Percentiles rank a stretch among this genome's conserved stretches.
phyloP scores from a whole-genome alignment of 352 stramenopile species.

The Thraustochytrium sp. region DNA sequence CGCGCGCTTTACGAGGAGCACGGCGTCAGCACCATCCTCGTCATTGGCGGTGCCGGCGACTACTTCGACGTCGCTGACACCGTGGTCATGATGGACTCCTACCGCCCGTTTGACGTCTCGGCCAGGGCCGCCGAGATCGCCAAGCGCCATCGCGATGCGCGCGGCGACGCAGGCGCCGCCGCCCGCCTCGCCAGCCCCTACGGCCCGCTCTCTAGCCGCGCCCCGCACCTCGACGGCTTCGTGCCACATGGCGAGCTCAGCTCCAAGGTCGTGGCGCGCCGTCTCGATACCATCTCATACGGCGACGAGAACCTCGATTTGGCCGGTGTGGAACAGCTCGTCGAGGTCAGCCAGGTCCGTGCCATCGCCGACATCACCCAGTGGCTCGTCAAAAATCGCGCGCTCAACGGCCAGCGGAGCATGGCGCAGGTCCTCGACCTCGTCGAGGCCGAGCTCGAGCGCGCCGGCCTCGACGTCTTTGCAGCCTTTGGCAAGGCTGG shows the following conservation, averaged over 20 bases:
- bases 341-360: constrained; percentile 74
- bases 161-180: background rate
- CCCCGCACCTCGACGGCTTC: constrained; percentile 55
- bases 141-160: constrained; percentile 51
- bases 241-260: constrained; percentile 44
- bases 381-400: constrained; percentile 55
- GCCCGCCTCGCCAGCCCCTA: constrained; percentile 56
- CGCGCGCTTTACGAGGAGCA: constrained; percentile 77
- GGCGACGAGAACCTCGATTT: constrained; percentile 78
- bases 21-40: constrained; percentile 83
- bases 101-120: constrained; percentile 83
- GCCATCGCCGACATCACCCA: constrained; percentile 67
- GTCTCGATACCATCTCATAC: constrained; percentile 69
- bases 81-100: constrained; percentile 94
- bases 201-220: constrained; percentile 55
- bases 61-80: constrained; percentile 93
- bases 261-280: constrained; percentile 69
- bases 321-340: constrained; percentile 72
- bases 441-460: constrained; percentile 65
- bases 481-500: constrained; percentile 59
- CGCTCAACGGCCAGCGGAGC: background rate
- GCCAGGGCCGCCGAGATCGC: constrained; percentile 82
- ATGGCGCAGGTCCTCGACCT: constrained; percentile 60
- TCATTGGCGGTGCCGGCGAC: constrained; percentile 90
- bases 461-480: constrained; percentile 62